phyloP scores from a whole-genome alignment of 1,284 basidiomycete species.

The Xerocomus nothofagi region DNA sequence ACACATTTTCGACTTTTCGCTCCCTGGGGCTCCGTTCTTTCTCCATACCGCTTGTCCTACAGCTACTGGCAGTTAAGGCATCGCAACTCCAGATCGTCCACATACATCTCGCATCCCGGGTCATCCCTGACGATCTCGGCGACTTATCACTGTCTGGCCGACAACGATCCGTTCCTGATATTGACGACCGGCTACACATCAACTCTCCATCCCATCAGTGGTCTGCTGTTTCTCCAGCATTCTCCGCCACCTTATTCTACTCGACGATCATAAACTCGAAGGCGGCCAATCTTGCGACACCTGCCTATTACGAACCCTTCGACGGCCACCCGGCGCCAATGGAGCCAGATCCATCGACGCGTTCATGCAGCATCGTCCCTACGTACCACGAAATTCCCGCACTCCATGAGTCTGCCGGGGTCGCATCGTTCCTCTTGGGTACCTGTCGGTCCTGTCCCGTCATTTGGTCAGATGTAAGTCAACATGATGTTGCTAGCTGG shows the following conservation, averaged over 20 bases:
- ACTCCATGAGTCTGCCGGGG: too few relatives aligned
- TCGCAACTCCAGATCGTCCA: constrained; percentile 20
- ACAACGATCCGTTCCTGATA: constrained; percentile 14
- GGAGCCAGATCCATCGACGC: constrained; percentile 16
- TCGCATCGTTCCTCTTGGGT: too few relatives aligned
- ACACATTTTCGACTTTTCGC: constrained; percentile 15
- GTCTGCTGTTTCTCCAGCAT: constrained; percentile 10
- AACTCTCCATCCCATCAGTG: constrained; percentile 14
- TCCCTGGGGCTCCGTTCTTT: constrained; percentile 24
- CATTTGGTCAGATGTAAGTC: too few relatives aligned
- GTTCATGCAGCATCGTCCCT: constrained; percentile 19
- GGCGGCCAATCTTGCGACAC: constrained; percentile 24
- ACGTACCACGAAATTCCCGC: too few relatives aligned
- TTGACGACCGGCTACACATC: constrained; percentile 17
- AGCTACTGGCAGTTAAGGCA: constrained; percentile 14
- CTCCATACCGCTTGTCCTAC: constrained; percentile 18
- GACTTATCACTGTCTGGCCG: constrained; percentile 16
- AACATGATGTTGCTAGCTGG: too few relatives aligned
- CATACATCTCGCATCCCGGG: constrained; percentile 21
- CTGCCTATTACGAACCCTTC: constrained; percentile 22
- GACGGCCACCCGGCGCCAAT: constrained; percentile 13
- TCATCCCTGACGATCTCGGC: constrained; percentile 11
- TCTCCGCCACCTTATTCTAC: constrained; percentile 20
- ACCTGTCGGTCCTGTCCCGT: too few relatives aligned
- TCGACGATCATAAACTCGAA: constrained; percentile 19